A percentile compares a stretch with the other conserved stretches of the same genome.
phyloP scores from a whole-genome alignment of 2,329 filamentous ascomycete genomes.

The Colletotrichum simmondsii region DNA sequence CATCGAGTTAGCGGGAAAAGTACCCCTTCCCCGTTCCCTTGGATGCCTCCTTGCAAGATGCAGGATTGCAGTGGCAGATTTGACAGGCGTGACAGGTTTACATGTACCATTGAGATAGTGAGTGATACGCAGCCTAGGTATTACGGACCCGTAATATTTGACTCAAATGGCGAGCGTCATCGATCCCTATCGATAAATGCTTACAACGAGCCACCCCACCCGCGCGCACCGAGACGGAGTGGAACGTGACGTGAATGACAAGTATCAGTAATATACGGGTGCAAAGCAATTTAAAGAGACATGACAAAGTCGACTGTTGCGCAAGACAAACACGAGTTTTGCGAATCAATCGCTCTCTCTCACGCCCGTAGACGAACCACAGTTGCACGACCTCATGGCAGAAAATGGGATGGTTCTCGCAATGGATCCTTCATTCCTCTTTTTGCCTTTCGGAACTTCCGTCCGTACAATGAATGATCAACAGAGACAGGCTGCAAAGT shows the following conservation, averaged over 20 bases:
- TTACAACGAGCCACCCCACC: neutral
- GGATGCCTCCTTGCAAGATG: neutral
- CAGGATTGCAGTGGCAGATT: neutral
- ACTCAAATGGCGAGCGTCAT: neutral
- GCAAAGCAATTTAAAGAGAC: neutral
- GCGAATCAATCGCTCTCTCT: neutral
- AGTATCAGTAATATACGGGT: neutral
- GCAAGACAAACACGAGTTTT: neutral
- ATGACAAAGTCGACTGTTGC: neutral
- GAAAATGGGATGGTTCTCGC: constrained; percentile 7
- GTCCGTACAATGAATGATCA: neutral
- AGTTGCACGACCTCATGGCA: constrained; percentile 16
- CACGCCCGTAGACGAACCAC: neutral
- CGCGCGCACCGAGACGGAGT: neutral
- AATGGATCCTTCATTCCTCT: neutral
- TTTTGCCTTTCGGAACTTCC: neutral
- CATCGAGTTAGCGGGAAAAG: neutral
- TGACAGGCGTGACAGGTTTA: neutral
- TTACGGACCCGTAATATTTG: neutral
- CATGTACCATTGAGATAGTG: neutral
- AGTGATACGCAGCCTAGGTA: neutral
- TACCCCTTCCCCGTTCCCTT: neutral
- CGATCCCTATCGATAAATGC: neutral
- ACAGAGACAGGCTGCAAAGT: neutral
- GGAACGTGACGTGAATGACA: neutral